Evolutionary conservation across 495 filamentous ascomycete genomes (phyloP).

Genomic region (Umbilicaria muhlenbergii): DNA sequence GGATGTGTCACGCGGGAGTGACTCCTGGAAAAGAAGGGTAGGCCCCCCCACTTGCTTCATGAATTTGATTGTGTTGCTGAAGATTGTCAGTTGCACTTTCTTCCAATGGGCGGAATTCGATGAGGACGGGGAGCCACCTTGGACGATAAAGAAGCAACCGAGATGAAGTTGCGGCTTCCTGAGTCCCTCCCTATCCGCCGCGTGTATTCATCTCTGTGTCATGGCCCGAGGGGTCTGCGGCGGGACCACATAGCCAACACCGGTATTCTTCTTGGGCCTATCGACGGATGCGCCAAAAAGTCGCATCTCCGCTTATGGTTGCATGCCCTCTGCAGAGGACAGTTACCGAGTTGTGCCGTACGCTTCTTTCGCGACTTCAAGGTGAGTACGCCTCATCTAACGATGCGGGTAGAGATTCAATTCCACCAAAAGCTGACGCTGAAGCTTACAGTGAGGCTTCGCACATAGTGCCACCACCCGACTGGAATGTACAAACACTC

Average conservation of each 20-base stretch:
- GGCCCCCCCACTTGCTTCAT: background rate
- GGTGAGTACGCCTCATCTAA: background rate
- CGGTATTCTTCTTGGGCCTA: too few relatives aligned
- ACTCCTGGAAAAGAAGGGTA: slow-evolving; percentile 53
- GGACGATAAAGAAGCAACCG: slow-evolving; percentile 23
- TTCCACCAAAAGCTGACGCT: slow-evolving; percentile 99
- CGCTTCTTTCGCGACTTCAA: too few relatives aligned
- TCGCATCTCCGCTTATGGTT: too few relatives aligned
- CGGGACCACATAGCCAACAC: too few relatives aligned
- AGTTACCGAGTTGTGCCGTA: too few relatives aligned
- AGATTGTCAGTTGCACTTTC: slow-evolving; percentile 41
- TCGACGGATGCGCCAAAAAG: too few relatives aligned
- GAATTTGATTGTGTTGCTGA: slow-evolving; percentile 1
- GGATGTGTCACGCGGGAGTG: slow-evolving; percentile 78
- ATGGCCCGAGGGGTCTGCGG: too few relatives aligned
- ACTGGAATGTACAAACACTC: slow-evolving; percentile 84
- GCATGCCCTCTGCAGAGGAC: background rate
- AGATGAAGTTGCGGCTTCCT: background rate
- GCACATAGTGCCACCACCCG: slow-evolving; percentile 98
- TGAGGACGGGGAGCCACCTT: slow-evolving; percentile 66
- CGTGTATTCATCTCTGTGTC: too few relatives aligned
- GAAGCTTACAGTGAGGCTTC: slow-evolving; percentile 69
- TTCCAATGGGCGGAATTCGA: slow-evolving; percentile 88
- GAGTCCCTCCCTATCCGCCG: too few relatives aligned
- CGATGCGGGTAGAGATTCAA: slow-evolving; percentile 17